These are phyloP conservation scores for Aspergillus steynii DNA, from an alignment of 495 filamentous ascomycete species.

Conservation along the genomic window DNA sequence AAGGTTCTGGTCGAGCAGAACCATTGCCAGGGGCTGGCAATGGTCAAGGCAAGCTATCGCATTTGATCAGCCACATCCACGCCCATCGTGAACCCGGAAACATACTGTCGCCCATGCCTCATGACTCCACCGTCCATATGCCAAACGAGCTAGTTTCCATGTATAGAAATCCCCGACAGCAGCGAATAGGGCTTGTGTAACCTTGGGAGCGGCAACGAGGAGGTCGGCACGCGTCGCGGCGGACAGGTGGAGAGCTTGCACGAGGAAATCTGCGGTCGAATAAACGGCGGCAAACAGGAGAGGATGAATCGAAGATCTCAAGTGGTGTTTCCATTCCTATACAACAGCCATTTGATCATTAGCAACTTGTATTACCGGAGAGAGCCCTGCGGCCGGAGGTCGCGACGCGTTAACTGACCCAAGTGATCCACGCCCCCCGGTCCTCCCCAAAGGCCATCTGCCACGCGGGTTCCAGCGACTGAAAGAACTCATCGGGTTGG, in stretches of 20 bases:
- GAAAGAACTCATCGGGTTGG: slow-evolving; percentile 99
- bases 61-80: slow-evolving; percentile 11
- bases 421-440: slow-evolving; percentile 91
- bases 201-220: slow-evolving; percentile 70
- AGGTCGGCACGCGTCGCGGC: slow-evolving; percentile 57
- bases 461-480: slow-evolving; percentile 96
- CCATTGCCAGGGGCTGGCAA: slow-evolving; percentile 93
- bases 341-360: slow-evolving; percentile 1
- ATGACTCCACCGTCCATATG: slow-evolving; percentile 67
- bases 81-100: slow-evolving; percentile 12
- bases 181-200: slow-evolving; percentile 74
- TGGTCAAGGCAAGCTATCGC: slow-evolving; percentile 58
- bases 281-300: slow-evolving; percentile 80
- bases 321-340: slow-evolving; percentile 90
- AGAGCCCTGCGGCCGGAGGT: not conserved
- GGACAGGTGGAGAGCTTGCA: slow-evolving; percentile 49
- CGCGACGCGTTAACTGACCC: slow-evolving; percentile 58
- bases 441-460: slow-evolving; percentile 74
- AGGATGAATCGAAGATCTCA: slow-evolving; percentile 93
- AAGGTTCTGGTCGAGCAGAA: slow-evolving; percentile 92
- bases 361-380: too few species aligned
- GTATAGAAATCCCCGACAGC: slow-evolving; percentile 84
- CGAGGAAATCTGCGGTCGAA: slow-evolving; percentile 54
- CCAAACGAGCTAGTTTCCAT: slow-evolving; percentile 73
- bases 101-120: slow-evolving; percentile 70